Conservation (phyloP, 805 yeast species). For the Nakazawaea populi region DNA sequence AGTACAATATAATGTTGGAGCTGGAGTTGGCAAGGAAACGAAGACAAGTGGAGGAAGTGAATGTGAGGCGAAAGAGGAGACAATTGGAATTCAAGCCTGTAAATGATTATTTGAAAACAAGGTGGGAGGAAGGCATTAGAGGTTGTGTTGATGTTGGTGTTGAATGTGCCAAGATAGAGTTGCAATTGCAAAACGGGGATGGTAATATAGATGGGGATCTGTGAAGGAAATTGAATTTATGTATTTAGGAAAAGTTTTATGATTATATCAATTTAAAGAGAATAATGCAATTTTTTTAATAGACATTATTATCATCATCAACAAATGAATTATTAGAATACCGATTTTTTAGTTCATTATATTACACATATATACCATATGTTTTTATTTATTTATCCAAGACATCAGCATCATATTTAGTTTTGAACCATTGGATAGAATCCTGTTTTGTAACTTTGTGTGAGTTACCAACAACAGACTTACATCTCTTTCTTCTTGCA, state of each 20-base stretch:
- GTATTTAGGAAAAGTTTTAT: not conserved
- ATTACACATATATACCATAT: not conserved
- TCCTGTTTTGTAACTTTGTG: conserved; percentile 93
- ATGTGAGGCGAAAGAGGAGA: conserved; percentile 32
- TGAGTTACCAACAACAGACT: conserved; percentile 81
- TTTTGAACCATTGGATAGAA: conserved; percentile 98
- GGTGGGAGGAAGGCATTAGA: conserved; percentile 47
- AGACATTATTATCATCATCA: too few species aligned
- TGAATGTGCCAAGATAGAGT: conserved; percentile 22
- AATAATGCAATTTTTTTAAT: too few species aligned
- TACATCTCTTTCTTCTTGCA: conserved; percentile 96
- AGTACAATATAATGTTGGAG: conserved; percentile 22
- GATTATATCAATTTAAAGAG: too few species aligned
- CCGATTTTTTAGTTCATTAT: not conserved
- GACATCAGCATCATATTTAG: conserved; percentile 99
- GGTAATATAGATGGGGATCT: not conserved
- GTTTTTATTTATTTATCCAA: conserved; percentile 56
- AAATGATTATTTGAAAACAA: conserved; percentile 35
- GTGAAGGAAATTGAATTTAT: too few species aligned
- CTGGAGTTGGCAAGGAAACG: conserved; percentile 31
- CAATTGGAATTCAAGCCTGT: conserved; percentile 40
- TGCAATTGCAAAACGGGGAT: conserved; percentile 1
- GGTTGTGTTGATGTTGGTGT: conserved; percentile 32
- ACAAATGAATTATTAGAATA: too few species aligned
- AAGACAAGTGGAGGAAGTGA: conserved; percentile 35